Base-by-base conservation (phyloP, 805 yeast genomes). In the Candida coleopterorum region DNA sequence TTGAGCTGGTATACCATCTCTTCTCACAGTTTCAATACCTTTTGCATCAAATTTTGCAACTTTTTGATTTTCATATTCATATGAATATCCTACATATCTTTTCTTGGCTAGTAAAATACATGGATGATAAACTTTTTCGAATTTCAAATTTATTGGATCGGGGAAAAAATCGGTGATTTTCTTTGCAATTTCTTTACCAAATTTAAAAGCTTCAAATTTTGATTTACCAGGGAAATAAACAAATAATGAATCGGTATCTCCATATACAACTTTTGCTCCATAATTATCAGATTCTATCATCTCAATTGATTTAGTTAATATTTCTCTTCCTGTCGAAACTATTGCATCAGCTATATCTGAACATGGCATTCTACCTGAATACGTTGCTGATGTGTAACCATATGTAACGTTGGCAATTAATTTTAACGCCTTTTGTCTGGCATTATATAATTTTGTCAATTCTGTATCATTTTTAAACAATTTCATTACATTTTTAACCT, bases 311-410 rank as follows among this genome's bases (percentile, higher is more conserved):
- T 70, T 69, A 36, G 79, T 79, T 34, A 93, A 61, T 0, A 87
- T 82, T 56, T 90, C 97, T 37, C 97, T 66, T 0, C 93, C 98
- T 0, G 93, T 79, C 16, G 88, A 78, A 1, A 93, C 98, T 54
- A 93, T 86, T 9, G 94, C 83, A 60, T 93, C 98, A 0, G 98
- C 96, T 21, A 93, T 72, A 53, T 89, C 97, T 0, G 95, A 79
- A 49, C 93, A 85, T 0, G 98, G 97, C 98, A 93, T 93, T 44
- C 98, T 66, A 0, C 98, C 98, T 7, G 96, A 86, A 52, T 83
- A 93, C 0, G 96, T 78, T 0, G 98, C 98, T 1, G 96, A 83
- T 0, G 97, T 74, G 53, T 93, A 93, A 0, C 98, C 98, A 61
- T 93, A 93, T 0, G 96, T 90, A 7, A 93, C 98, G 56, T 88